These are phyloP conservation scores for Saccharomyces kudriavzevii DNA, from an alignment of 805 yeast genomes.

Conservation along the genomic window DNA sequence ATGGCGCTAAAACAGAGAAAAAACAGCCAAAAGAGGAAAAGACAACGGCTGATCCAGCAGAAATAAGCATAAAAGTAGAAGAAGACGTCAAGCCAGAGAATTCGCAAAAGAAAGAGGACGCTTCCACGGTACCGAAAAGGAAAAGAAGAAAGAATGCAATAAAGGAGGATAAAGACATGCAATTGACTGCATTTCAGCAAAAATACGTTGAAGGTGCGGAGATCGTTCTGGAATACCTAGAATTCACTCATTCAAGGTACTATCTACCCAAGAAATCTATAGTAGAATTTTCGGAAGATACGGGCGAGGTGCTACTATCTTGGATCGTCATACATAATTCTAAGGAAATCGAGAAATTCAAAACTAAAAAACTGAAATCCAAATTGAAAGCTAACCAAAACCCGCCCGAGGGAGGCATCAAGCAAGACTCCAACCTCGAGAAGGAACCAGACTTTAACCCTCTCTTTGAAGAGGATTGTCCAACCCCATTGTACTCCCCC, in stretches of 20 bases:
- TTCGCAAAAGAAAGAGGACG: neutral
- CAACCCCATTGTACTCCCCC: conserved; percentile 43
- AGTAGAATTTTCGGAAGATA: conserved; percentile 41
- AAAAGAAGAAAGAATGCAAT: conserved; percentile 5
- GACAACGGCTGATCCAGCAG: conserved; percentile 1
- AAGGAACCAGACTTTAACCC: conserved; percentile 13
- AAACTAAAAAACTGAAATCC: conserved; percentile 14
- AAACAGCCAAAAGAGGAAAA: neutral
- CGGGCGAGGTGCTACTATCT: conserved; percentile 25
- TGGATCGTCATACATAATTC: conserved; percentile 29
- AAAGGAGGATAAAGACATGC: conserved; percentile 39
- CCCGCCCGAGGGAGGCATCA: neutral
- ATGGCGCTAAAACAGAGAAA: neutral
- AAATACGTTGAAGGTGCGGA: conserved; percentile 61
- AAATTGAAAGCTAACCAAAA: conserved; percentile 4
- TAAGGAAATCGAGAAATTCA: conserved; percentile 21
- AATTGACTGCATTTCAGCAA: conserved; percentile 70
- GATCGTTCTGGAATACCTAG: conserved; percentile 76
- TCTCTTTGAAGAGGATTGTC: conserved; percentile 31
- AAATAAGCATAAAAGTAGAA: conserved; percentile 1
- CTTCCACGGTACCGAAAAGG: neutral
- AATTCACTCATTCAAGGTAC: conserved; percentile 67
- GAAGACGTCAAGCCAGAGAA: conserved; percentile 1
- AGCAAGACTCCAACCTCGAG: conserved; percentile 17
- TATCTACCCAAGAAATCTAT: conserved; percentile 70